A percentile compares a stretch with the other conserved stretches of the same genome.
Conservation (phyloP, 1,284 basidiomycete genomes). For the Rhodotorula sp. region DNA sequence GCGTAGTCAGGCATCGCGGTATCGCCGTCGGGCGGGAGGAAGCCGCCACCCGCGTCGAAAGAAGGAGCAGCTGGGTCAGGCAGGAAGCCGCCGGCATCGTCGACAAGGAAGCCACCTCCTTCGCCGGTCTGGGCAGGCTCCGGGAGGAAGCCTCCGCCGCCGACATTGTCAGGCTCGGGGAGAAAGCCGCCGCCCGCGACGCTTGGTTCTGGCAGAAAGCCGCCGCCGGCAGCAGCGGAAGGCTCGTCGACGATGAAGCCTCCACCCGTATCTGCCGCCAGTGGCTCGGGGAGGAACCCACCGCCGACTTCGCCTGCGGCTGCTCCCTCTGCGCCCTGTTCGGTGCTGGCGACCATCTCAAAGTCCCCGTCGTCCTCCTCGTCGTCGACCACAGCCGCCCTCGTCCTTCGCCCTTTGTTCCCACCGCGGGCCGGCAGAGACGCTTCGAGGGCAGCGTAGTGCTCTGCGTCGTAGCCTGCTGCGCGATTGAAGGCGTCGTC, state of each 20-base stretch:
- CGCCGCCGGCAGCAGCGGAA: background rate
- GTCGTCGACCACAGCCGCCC: slow-evolving; percentile 26
- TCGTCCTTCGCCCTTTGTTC: background rate
- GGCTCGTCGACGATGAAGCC: slow-evolving; percentile 13
- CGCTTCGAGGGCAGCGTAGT: background rate
- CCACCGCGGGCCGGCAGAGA: too few relatives aligned
- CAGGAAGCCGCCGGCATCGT: background rate
- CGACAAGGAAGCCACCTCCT: background rate
- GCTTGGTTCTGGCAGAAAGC: background rate
- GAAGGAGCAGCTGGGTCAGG: background rate
- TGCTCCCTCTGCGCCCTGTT: too few relatives aligned
- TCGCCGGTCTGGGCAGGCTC: background rate
- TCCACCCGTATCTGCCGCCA: background rate
- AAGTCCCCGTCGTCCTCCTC: slow-evolving; percentile 14
- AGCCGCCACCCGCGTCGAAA: background rate
- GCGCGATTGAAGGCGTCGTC: slow-evolving; percentile 28
- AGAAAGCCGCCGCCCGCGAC: background rate
- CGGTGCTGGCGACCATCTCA: slow-evolving; percentile 7
- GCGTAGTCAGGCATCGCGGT: background rate
- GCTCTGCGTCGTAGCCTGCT: background rate
- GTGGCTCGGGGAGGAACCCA: slow-evolving; percentile 10
- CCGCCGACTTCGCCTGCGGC: background rate
- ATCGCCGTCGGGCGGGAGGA: background rate
- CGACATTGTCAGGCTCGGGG: background rate
- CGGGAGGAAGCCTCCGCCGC: background rate